Percentiles rank a stretch among this genome's conserved stretches.
Conservation (phyloP, 495 filamentous ascomycete species). For the Cercophora samala region DNA sequence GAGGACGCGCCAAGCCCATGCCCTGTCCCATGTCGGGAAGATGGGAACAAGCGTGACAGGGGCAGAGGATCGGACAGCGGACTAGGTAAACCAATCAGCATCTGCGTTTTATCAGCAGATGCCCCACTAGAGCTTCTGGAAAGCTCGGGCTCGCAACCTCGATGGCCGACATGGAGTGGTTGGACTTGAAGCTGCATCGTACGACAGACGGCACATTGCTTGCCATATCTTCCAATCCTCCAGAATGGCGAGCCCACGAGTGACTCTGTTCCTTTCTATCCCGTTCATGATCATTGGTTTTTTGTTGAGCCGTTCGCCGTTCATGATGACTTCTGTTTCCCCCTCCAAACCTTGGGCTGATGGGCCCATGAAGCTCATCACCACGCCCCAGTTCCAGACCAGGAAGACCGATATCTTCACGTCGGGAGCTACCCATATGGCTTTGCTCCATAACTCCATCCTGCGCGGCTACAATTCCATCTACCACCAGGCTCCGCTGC, state of each 20-base stretch:
- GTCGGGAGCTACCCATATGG: slow-evolving; percentile 57
- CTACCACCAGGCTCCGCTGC: slow-evolving; percentile 48
- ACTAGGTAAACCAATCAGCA: slow-evolving; percentile 9
- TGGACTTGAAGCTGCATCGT: slow-evolving; percentile 12
- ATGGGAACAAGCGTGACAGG: background rate
- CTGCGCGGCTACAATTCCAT: slow-evolving; percentile 59
- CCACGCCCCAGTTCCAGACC: slow-evolving; percentile 46
- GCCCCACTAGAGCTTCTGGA: slow-evolving; percentile 12
- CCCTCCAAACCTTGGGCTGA: slow-evolving; percentile 48
- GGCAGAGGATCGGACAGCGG: background rate
- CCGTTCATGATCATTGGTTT: slow-evolving; percentile 35
- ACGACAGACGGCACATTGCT: slow-evolving; percentile 13
- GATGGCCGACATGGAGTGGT: background rate
- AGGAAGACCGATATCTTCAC: slow-evolving; percentile 52
- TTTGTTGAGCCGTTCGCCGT: slow-evolving; percentile 42
- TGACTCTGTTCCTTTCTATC: slow-evolving; percentile 27
- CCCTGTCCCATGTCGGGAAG: too few relatives aligned
- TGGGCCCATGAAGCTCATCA: slow-evolving; percentile 46
- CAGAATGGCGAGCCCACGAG: slow-evolving; percentile 21
- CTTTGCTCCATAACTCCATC: slow-evolving; percentile 55
- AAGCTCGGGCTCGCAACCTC: slow-evolving; percentile 10
- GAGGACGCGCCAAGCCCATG: background rate
- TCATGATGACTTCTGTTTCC: slow-evolving; percentile 39
- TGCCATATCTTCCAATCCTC: background rate
- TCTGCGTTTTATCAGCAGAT: slow-evolving; percentile 14